Conservation (phyloP, 2,329 filamentous ascomycete species). For the Fusarium sp. region DNA sequence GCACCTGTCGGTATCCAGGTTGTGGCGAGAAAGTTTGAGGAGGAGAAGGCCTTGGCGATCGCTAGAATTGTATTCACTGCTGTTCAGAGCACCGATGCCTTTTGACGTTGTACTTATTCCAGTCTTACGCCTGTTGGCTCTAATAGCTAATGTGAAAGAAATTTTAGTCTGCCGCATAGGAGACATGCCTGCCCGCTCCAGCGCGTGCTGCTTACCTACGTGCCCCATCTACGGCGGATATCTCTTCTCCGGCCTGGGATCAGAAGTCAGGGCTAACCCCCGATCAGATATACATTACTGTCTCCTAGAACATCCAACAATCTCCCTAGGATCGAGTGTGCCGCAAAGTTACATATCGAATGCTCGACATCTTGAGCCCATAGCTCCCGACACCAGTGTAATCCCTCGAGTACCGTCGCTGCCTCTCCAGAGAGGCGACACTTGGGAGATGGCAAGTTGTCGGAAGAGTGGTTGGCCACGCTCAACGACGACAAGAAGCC, state of each 20-base stretch:
- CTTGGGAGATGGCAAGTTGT: not conserved
- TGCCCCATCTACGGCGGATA: no score
- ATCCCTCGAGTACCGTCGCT: not conserved
- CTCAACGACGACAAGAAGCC: not conserved
- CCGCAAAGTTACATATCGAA: not conserved
- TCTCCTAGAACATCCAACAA: not conserved
- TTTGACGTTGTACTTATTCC: no score
- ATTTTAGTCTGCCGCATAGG: no score
- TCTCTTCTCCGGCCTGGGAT: no score
- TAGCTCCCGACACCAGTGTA: not conserved
- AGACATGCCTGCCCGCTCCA: no score
- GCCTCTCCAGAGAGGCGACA: not conserved
- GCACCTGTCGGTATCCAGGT: slow-evolving; percentile 32
- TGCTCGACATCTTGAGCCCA: not conserved
- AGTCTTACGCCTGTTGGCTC: no score
- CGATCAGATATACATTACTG: no score
- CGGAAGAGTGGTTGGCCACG: not conserved
- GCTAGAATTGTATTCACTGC: not conserved
- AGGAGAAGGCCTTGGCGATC: slow-evolving; percentile 29
- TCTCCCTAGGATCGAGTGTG: not conserved
- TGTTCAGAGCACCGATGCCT: not conserved
- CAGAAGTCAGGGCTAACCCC: no score
- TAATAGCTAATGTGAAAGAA: no score
- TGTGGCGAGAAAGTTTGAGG: slow-evolving; percentile 27
- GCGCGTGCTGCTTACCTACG: no score